phyloP scores from a whole-genome alignment of 257 asterid genomes.

The Lithospermum erythrorhizon region DNA sequence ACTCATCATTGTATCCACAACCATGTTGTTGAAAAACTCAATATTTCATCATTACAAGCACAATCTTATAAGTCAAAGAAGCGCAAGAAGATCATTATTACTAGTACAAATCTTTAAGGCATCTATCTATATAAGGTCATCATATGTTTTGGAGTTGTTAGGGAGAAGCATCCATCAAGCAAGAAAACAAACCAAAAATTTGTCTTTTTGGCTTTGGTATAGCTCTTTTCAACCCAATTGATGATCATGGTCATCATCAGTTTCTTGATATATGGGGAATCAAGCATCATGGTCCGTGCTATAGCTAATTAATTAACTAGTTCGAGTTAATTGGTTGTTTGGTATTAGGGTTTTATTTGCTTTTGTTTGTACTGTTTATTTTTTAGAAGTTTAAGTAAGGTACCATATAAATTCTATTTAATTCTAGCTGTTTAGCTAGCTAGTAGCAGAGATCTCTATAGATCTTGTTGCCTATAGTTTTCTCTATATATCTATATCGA shows the following conservation, averaged over 20 bases:
- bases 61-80: conserved; percentile 4
- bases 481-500: too few relatives aligned
- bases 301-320: conserved; percentile 4
- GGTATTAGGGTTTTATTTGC: background rate
- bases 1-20: conserved; percentile 22
- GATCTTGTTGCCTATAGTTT: too few relatives aligned
- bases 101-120: background rate
- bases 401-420: too few relatives aligned
- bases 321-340: conserved; percentile 1
- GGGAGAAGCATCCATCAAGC: background rate
- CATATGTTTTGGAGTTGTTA: background rate
- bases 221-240: conserved; percentile 2
- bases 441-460: too few relatives aligned
- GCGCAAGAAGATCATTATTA: conserved; percentile 1
- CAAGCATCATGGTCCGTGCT: conserved; percentile 36
- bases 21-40: conserved; percentile 13
- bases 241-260: conserved; percentile 9
- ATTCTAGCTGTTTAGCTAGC: too few relatives aligned
- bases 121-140: background rate
- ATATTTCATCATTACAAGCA: conserved; percentile 11
- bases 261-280: conserved; percentile 21
- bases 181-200: background rate
- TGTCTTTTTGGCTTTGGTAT: background rate
- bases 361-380: background rate
- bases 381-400: too few relatives aligned